Evolutionary conservation across 1,139 yeast genomes (phyloP), one percentile per base, ranked within the genome.

Genomic region (Blastobotrys elegans): DNA sequence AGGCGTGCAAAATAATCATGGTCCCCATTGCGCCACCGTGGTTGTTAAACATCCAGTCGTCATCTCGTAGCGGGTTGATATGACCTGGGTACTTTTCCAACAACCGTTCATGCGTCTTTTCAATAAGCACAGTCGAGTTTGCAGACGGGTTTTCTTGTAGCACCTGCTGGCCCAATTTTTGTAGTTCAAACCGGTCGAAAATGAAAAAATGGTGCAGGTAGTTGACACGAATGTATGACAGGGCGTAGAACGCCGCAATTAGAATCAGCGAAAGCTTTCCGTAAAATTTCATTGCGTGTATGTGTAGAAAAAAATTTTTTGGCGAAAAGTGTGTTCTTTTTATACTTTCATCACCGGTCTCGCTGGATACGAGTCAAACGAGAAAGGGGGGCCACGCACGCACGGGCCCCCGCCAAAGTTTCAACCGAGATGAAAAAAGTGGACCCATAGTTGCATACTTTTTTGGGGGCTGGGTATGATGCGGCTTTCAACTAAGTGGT

Each of bases 1-100:
- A 90, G 13, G 97, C 97, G 67, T 94, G 98, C 56, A 92, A 73
- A 53, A 94, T 87, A 59, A 87, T 77, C 97, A 92, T 90, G 50
- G 89, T 80, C 24, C 98, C 98, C 98, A 92, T 92, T 48, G 98
- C 97, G 56, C 96, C 96, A 48, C 98, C 98, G 7, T 98, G 98
- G 61, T 88, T 89, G 76, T 90, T 92, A 77, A 82, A 90, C 46
- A 92, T 82, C 97, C 97, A 92, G 58, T 89, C 92, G 44, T 85
- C 84, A 49, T 75, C 74, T 62, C 81, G 78, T 58, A 84, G 73
- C 53, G 79, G 80, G 64, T 84, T 86, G 66, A 89, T 77, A 55
- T 76, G 64, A 20, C 79, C 78, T 20, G 88, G 87, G 63, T 90
- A 92, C 48, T 74, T 78, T 1, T 67, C 73, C 58, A 81, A 74